phyloP scores from a whole-genome alignment of 1,284 basidiomycete species.

The Bjerkandera adusta region DNA sequence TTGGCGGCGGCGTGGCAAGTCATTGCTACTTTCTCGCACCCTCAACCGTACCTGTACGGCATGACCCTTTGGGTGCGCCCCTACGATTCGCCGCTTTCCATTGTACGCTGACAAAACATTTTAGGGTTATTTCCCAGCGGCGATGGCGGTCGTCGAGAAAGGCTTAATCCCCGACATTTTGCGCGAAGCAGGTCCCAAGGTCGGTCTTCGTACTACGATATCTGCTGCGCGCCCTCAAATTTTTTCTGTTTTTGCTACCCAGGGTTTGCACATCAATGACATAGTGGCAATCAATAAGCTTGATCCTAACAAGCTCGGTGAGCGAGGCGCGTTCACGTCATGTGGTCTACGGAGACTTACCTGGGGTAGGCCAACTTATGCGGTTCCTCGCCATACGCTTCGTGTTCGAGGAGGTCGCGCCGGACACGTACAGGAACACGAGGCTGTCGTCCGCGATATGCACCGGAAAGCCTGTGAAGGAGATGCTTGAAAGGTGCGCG shows the following conservation, averaged over 20 bases:
- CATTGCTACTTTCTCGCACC: slow-evolving; percentile 15
- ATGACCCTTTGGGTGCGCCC: slow-evolving; percentile 8
- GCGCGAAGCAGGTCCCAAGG: slow-evolving; percentile 18
- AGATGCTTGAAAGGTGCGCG: slow-evolving; percentile 16
- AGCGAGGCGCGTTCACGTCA: too few relatives aligned
- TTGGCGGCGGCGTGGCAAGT: slow-evolving; percentile 17
- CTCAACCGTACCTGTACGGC: slow-evolving; percentile 9
- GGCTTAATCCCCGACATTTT: slow-evolving; percentile 21
- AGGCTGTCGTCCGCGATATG: slow-evolving; percentile 25
- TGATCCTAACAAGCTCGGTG: slow-evolving; percentile 2
- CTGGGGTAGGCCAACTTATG: slow-evolving; percentile 13
- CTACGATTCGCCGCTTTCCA: background rate
- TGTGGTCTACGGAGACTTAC: background rate
- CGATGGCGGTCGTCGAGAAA: slow-evolving; percentile 5
- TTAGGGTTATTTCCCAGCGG: slow-evolving; percentile 5
- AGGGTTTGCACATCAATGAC: slow-evolving; percentile 25
- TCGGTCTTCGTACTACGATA: slow-evolving; percentile 4
- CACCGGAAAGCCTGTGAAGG: slow-evolving; percentile 22
- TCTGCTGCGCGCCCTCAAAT: too few relatives aligned
- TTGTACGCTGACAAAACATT: too few relatives aligned
- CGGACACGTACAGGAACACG: slow-evolving; percentile 27
- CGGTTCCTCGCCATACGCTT: slow-evolving; percentile 23
- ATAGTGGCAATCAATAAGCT: slow-evolving; percentile 20
- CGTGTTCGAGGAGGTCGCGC: slow-evolving; percentile 26
- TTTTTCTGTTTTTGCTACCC: background rate